Evolutionary conservation across 192 early-diverging fungal species (phyloP).

Genomic region (Funneliformis geosporum): DNA sequence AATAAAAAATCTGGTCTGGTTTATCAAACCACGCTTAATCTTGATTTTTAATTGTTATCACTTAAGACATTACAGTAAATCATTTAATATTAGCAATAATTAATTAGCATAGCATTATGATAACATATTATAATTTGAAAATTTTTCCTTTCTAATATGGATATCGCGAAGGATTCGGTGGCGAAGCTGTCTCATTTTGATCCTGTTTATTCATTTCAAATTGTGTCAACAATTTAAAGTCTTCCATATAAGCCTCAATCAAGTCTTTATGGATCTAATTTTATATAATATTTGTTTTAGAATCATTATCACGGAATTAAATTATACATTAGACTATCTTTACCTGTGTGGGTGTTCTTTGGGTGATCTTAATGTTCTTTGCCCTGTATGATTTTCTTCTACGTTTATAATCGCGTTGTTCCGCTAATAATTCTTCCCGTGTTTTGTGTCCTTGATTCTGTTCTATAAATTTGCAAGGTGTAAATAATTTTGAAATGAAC

Average conservation of each 20-base stretch:
- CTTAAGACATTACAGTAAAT: background rate
- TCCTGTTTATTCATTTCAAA: constrained; percentile 7
- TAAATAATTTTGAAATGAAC: background rate
- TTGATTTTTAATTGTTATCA: background rate
- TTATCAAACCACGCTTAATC: constrained; percentile 12
- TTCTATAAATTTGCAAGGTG: constrained; percentile 4
- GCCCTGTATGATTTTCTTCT: constrained; percentile 37
- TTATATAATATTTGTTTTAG: background rate
- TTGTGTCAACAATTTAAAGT: constrained; percentile 32
- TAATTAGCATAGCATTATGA: background rate
- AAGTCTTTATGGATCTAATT: constrained; percentile 28
- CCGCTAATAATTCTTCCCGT: constrained; percentile 29
- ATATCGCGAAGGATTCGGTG: background rate
- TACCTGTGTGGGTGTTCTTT: constrained; percentile 35
- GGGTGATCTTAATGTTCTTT: constrained; percentile 34
- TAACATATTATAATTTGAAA: background rate
- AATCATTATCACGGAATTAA: background rate
- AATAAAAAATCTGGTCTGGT: constrained; percentile 10
- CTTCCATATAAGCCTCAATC: constrained; percentile 33
- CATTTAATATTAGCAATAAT: background rate
- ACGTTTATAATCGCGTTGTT: constrained; percentile 36
- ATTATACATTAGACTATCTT: background rate
- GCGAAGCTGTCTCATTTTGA: background rate
- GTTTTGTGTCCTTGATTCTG: constrained; percentile 30
- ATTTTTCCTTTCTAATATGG: background rate